Evolutionary conservation across 2,329 filamentous ascomycete genomes (phyloP), one percentile per base, ranked within the genome.

Genomic region (Coniochaeta prunicola): DNA sequence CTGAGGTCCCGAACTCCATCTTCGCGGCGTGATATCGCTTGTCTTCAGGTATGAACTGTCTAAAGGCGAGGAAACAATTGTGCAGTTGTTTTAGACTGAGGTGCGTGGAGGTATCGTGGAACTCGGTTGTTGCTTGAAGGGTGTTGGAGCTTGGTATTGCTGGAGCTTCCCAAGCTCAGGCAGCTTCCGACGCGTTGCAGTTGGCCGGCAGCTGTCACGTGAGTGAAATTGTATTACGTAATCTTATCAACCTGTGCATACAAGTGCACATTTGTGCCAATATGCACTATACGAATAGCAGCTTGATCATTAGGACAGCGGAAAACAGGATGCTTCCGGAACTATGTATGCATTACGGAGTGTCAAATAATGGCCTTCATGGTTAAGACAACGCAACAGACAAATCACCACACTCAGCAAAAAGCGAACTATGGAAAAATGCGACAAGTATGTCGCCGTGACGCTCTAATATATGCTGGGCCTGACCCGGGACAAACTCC

Each of bases 1-100:
- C 85, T 66, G 81, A 80, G 62, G 74, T 82, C 61, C 83, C 82
- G 67, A 86, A 87, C 71, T 87, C 84, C 85, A 88, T 87, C 26
- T 63, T 76, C 58, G n/a, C n/a, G n/a, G 12, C 12, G 21, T 6
- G 19, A 3, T 45, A 17, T 45, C 40, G 40, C 30, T 26, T 26
- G 13, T 50, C 3, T 15, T 21, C 17, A 26, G 45, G n/a, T 28
- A 15, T 2, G 13, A 4, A 12, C 15, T 50, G 24, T 45, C n/a
- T 4, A 6, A 13, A 4, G 30, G 24, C 28, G 12, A n/a, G 30
- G n/a, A 54, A 28, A 36, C 17, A 12, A 21, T 38, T 21, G 21
- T 26, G 42, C 21, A 15, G 10, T 28, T 8, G 45, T 12, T 50
- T 30, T 26, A 26, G 15, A 26, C 4, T 12, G 45, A n/a, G 13